Percentiles rank a stretch among this genome's conserved stretches.
These are phyloP conservation scores for Mucor irregularis DNA, from an alignment of 371 early-diverging fungal genomes.

Conservation along the genomic window DNA sequence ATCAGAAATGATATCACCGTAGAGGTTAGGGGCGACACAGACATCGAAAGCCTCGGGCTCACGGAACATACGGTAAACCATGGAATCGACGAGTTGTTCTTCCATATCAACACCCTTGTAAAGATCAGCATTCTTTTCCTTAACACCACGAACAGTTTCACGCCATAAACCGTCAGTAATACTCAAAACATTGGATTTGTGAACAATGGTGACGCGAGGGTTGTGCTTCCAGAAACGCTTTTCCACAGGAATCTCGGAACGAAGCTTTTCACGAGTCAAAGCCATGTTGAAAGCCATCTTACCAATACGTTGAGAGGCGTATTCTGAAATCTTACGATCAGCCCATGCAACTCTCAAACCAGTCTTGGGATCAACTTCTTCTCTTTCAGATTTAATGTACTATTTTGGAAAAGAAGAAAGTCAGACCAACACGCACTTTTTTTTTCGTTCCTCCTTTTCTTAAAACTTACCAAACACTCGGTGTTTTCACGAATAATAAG, in stretches of 20 bases:
- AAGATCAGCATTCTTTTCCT: conserved; percentile 60
- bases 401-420: conserved; percentile 20
- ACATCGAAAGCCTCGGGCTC: conserved; percentile 95
- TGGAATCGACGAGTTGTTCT: conserved; percentile 94
- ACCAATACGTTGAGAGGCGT: conserved; percentile 84
- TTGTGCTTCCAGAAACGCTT: conserved; percentile 66
- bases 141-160: conserved; percentile 79
- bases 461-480: conserved; percentile 82
- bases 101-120: conserved; percentile 73
- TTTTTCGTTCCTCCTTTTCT: not conserved
- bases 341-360: conserved; percentile 80
- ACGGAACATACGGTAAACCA: conserved; percentile 96
- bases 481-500: conserved; percentile 96
- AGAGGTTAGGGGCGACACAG: conserved; percentile 93
- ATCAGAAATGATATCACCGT: conserved; percentile 95
- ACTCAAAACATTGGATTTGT: conserved; percentile 94
- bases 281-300: conserved; percentile 90
- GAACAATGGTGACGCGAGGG: conserved; percentile 91
- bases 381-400: conserved; percentile 86
- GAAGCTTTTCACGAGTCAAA: conserved; percentile 71
- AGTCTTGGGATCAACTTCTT: conserved; percentile 63
- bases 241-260: conserved; percentile 57
- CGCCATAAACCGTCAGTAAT: conserved; percentile 95
- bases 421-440: not conserved
- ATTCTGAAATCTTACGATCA: conserved; percentile 86